Percentiles rank a stretch among this genome's conserved stretches.
Evolutionary conservation across 1,284 basidiomycete genomes (phyloP).

Genomic region (Malassezia vespertilionis): DNA sequence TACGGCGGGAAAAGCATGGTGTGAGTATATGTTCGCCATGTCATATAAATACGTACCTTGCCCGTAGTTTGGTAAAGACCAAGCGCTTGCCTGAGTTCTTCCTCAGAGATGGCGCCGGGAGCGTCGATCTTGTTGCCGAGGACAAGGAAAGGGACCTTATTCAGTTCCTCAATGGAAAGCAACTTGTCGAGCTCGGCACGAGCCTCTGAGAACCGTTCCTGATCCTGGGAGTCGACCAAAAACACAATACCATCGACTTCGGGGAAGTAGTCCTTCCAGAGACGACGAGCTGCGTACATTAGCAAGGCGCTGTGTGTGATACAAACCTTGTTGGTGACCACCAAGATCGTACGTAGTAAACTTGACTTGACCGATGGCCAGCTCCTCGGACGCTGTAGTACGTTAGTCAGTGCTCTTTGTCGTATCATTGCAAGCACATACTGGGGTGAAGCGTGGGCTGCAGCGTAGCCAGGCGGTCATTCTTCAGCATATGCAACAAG

Average conservation of each 20-base stretch:
- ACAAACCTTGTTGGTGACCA: constrained; percentile 84
- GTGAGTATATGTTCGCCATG: not conserved
- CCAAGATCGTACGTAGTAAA: constrained; percentile 98
- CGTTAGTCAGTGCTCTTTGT: not conserved
- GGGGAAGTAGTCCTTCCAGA: constrained; percentile 99
- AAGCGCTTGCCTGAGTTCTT: constrained; percentile 86
- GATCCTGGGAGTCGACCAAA: constrained; percentile 92
- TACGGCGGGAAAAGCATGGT: not conserved
- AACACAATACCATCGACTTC: constrained; percentile 99
- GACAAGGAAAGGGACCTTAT: constrained; percentile 94
- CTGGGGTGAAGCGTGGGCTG: constrained; percentile 99
- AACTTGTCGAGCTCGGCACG: constrained; percentile 94
- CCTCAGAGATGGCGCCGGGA: constrained; percentile 91
- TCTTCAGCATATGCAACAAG: constrained; percentile 98
- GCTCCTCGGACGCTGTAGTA: constrained; percentile 82
- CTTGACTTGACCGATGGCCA: constrained; percentile 96
- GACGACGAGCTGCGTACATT: constrained; percentile 64
- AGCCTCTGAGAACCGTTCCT: constrained; percentile 87
- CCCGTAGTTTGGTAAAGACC: constrained; percentile 98
- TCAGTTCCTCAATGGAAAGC: constrained; percentile 67
- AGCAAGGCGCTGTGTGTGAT: too few species aligned
- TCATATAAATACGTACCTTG: constrained; percentile 52
- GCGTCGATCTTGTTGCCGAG: constrained; percentile 99
- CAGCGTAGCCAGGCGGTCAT: constrained; percentile 90
- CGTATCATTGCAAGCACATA: constrained; percentile 50